Evolutionary conservation across 352 stramenopile species (phyloP), one percentile per base, ranked within the genome.

Genomic region (Albugo laibachii): DNA sequence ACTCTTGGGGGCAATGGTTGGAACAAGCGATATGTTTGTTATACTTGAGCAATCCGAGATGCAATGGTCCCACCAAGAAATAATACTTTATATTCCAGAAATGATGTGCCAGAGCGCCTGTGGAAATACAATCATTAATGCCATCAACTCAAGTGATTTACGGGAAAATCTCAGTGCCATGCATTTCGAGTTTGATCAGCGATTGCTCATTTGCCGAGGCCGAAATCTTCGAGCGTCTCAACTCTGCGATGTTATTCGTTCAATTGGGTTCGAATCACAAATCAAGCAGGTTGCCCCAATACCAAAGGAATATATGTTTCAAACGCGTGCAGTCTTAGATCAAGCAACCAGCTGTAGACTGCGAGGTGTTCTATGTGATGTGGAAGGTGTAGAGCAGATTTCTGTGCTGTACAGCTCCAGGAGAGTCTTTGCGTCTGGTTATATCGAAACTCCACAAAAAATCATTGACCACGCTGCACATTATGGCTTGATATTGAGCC

Each of bases 61-160:
- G 38, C 19, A 42, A 11, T 85, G 73, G 73, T 55, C 59, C 12
- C 54, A 51, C 34, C 80, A 81, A 53, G 66, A 85, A 54, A 57
- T 85, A 34, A 67, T 81, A 20, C 45, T 89, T 11, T 53, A 56
- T 15, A 66, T 89, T 11, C 55, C 63, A 20, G 77, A 78, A 16
- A 89, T 89, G 69, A 89, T 89, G 74, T 89, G 77, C 46, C 60
- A 69, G 13, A 62, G 59, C 35, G 86, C 83, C 41, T 89, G 77
- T 41, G 77, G 77, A 13, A 63, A 57, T n/a, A 76, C 74, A 2
- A 69, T 89, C 16, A 52, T 88, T 18, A 77, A 75, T 35, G 66
- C 73, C 4, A 31, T 31, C 8, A 3, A 31, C 8, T 31, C 24
- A 8, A 31, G 24, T 8, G 8, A 31, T 31, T 31, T 31, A 8